Conservation (phyloP, 2,329 filamentous ascomycete genomes). For the Trichophyton benhamiae region DNA sequence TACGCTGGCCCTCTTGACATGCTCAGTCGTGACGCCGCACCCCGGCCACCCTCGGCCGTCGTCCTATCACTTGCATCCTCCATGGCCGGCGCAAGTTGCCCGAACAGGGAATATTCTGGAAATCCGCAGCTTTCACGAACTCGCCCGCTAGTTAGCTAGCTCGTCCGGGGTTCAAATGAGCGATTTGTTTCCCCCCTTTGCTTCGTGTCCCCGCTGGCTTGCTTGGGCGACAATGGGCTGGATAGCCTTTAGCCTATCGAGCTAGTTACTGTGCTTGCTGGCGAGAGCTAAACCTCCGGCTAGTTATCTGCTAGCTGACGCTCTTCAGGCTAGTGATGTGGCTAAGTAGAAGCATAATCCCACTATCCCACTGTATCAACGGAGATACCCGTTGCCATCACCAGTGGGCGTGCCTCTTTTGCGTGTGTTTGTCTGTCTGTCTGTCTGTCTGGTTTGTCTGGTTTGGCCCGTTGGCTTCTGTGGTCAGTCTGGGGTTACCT, state of each 20-base stretch:
- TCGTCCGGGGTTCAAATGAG: not conserved
- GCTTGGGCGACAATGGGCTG: not conserved
- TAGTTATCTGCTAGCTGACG: too few relatives aligned
- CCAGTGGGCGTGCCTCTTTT: too few relatives aligned
- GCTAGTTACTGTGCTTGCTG: too few relatives aligned
- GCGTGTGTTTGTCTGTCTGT: too few relatives aligned
- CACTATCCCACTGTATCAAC: not conserved
- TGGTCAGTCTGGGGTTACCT: not conserved
- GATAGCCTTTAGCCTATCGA: too few relatives aligned
- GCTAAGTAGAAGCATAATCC: not conserved
- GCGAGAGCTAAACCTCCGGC: too few relatives aligned
- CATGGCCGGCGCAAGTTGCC: not conserved
- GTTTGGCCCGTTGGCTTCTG: too few relatives aligned
- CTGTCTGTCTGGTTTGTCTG: too few relatives aligned
- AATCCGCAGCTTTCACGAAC: not conserved
- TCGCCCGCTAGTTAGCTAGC: not conserved
- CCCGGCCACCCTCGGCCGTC: not conserved
- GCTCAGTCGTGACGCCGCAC: not conserved
- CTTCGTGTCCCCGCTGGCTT: not conserved
- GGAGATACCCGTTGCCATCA: not conserved
- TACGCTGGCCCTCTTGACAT: not conserved
- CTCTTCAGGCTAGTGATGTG: not conserved
- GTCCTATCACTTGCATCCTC: not conserved
- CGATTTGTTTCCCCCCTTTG: not conserved
- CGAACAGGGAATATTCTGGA: conserved; percentile 4